Evolutionary conservation across 257 asterid species (phyloP), one percentile per base, ranked within the genome.

Genomic region (Solanum rostratum): DNA sequence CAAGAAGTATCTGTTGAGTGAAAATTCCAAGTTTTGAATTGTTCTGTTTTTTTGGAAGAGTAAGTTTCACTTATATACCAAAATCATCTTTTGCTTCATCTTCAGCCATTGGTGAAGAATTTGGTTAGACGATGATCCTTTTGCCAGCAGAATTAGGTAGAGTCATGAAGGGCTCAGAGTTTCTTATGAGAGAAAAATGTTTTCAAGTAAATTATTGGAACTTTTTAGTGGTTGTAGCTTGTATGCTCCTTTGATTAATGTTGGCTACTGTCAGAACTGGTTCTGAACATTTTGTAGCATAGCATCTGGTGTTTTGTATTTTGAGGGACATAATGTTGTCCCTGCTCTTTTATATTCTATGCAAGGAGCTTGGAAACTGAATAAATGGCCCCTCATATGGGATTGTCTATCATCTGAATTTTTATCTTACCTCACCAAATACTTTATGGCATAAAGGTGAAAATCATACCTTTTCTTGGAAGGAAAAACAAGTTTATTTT

Each of bases 1-100:
- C 82, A 89, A 91, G 91, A 92, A 90, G 87, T 92, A 93, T 86
- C 63, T 95, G 82, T 87, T 88, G 81, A 89, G 90, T 90, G 89
- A 95, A 69, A 90, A 95, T 39, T 88, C 95, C 63, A 90, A 90
- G 88, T 52, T 82, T n/a, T 80, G 55, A 80, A 63, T 22, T 63
- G 63, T 63, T 9, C 27, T 8, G 19, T 24, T 62, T 84, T 85
- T 68, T 63, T 91, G 91, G 87, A 87, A 65, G 85, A 63, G 57
- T 45, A 24, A 86, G 87, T 84, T 86, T 83, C 16, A 27, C 81
- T 76, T 50, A 74, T 74, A 74, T 89, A 87, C 86, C 85, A 73
- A 29, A 80, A 63, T 81, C 5, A 27, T 49, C 11, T 76, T 76
- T 49, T 49, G 62, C 45, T 49, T 76, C 82, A 76, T 76, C 82